These are phyloP conservation scores for Avena eriantha DNA, from an alignment of 176 grass and related monocot species.

Conservation along the genomic window DNA sequence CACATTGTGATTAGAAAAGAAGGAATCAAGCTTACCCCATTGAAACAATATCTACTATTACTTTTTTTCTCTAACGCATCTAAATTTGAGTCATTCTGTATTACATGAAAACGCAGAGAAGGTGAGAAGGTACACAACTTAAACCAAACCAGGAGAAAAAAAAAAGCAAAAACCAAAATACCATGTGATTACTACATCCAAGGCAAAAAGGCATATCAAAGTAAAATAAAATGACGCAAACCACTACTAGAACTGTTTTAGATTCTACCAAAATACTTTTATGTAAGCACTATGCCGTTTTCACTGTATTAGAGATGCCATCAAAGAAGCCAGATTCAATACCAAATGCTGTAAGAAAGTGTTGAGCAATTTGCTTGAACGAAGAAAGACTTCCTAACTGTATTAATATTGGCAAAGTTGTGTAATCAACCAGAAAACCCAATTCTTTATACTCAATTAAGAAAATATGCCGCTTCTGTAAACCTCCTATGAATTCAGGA, in stretches of 20 bases:
- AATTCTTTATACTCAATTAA: neutral
- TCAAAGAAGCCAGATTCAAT: neutral
- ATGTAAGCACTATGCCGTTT: neutral
- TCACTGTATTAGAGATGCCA: neutral
- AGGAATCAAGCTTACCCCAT: slow-evolving; percentile 13
- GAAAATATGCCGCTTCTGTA: slow-evolving; percentile 30
- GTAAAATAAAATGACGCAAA: neutral
- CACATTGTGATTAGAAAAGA: slow-evolving; percentile 32
- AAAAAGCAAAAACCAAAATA: neutral
- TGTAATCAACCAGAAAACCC: slow-evolving; percentile 1
- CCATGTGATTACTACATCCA: neutral
- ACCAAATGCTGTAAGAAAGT: slow-evolving; percentile 8
- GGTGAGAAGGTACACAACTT: neutral
- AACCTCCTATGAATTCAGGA: neutral
- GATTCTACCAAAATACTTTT: neutral
- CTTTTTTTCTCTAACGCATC: neutral
- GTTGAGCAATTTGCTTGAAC: slow-evolving; percentile 20
- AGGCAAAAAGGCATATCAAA: neutral
- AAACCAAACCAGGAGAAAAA: neutral
- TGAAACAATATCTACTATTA: neutral
- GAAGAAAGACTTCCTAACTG: slow-evolving; percentile 16
- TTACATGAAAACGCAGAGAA: neutral
- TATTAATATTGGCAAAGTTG: slow-evolving; percentile 29
- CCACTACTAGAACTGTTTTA: neutral
- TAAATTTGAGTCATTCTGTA: neutral